Evolutionary conservation across 768 basidiomycete genomes (phyloP).

Genomic region (Suillus spraguei): DNA sequence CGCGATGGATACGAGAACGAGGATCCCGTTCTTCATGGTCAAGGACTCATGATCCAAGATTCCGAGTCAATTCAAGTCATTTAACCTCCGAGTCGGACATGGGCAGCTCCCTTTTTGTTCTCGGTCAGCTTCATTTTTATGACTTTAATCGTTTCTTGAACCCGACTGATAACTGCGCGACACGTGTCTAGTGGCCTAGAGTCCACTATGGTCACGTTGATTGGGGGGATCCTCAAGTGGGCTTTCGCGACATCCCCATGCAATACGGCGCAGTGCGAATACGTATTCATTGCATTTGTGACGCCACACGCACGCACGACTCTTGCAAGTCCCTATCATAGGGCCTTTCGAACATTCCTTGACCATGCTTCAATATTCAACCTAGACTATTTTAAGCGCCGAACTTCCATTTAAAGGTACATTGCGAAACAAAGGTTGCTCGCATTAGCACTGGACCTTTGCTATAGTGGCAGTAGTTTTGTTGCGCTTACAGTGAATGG

Average conservation of each 20-base stretch:
- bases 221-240: conserved; percentile 38
- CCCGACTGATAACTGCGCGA: not conserved
- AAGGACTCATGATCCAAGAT: not conserved
- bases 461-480: not conserved
- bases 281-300: conserved; percentile 29
- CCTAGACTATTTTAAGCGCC: conserved; percentile 9
- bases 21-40: not conserved
- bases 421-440: not conserved
- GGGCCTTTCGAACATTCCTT: conserved; percentile 4
- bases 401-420: not conserved
- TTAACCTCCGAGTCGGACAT: not conserved
- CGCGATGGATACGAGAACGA: not conserved
- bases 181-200: conserved; percentile 38
- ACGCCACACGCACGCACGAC: conserved; percentile 64
- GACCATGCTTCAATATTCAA: conserved; percentile 15
- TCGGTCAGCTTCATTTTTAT: not conserved
- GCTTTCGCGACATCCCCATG: conserved; percentile 11
- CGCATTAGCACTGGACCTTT: not conserved
- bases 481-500: not conserved
- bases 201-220: conserved; percentile 66
- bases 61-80: not conserved
- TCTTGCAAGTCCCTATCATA: conserved; percentile 54
- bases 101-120: not conserved
- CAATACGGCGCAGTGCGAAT: not conserved
- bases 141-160: not conserved